Evolutionary conservation across 257 asterid genomes (phyloP).

Genomic region (Catharanthus roseus): DNA sequence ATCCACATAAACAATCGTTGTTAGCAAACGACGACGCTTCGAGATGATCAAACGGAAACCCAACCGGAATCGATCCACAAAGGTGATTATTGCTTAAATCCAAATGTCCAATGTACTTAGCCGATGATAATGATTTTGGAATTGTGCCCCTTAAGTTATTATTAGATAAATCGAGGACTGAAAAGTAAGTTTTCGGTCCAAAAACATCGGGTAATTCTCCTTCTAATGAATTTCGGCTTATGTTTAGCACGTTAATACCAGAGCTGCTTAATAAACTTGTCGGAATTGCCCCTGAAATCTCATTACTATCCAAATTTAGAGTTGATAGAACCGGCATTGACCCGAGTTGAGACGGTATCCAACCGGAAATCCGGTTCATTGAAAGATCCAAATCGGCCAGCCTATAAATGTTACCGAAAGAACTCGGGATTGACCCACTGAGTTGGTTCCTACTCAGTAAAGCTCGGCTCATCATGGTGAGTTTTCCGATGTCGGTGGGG

Average conservation of each 20-base stretch:
- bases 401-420: conserved; percentile 44
- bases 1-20: conserved; percentile 89
- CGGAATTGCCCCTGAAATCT: conserved; percentile 58
- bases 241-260: conserved; percentile 65
- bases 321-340: conserved; percentile 91
- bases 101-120: conserved; percentile 77
- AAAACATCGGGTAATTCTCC: conserved; percentile 78
- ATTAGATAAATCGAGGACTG: conserved; percentile 66
- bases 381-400: conserved; percentile 85
- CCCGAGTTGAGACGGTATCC: conserved; percentile 63
- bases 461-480: conserved; percentile 87
- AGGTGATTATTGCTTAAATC: conserved; percentile 83
- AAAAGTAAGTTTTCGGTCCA: conserved; percentile 54
- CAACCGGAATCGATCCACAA: conserved; percentile 81
- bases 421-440: conserved; percentile 67
- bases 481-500: conserved; percentile 66
- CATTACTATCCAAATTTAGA: conserved; percentile 60
- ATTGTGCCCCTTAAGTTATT: conserved; percentile 62
- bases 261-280: conserved; percentile 41
- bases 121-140: conserved; percentile 56
- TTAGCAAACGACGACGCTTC: conserved; percentile 75
- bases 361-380: conserved; percentile 57
- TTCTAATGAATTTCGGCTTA: conserved; percentile 61
- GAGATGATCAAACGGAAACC: conserved; percentile 83
- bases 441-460: conserved; percentile 63